phyloP scores from a whole-genome alignment of 768 basidiomycete species.

The Punctularia strigosozonata region DNA sequence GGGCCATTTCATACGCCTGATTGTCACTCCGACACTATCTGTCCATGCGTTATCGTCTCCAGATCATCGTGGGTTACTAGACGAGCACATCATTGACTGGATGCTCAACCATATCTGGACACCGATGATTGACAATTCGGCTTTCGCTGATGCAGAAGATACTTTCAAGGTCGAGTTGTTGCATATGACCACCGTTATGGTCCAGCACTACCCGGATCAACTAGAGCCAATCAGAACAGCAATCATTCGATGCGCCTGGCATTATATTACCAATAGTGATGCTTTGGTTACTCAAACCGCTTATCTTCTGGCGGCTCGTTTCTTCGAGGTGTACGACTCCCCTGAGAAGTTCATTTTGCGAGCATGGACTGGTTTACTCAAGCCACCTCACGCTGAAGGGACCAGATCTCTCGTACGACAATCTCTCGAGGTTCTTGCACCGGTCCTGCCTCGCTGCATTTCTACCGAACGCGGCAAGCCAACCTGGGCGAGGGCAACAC shows the following conservation, averaged over 20 bases:
- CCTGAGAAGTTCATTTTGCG: constrained; percentile 86
- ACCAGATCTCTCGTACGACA: constrained; percentile 66
- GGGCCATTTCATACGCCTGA: constrained; percentile 63
- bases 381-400: constrained; percentile 71
- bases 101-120: constrained; percentile 75
- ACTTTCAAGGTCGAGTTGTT: constrained; percentile 84
- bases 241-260: constrained; percentile 89
- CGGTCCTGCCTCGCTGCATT: constrained; percentile 61
- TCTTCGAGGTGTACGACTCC: constrained; percentile 81
- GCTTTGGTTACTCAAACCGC: constrained; percentile 87
- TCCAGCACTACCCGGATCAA: constrained; percentile 74
- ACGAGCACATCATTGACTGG: constrained; percentile 55
- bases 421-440: constrained; percentile 78
- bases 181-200: constrained; percentile 78
- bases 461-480: constrained; percentile 42
- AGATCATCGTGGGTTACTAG: constrained; percentile 51
- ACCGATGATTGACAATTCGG: constrained; percentile 46
- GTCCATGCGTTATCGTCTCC: constrained; percentile 52
- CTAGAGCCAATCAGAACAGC: constrained; percentile 70
- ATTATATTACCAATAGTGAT: constrained; percentile 77
- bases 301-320: constrained; percentile 81
- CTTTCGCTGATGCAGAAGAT: constrained; percentile 59
- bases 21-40: constrained; percentile 80
- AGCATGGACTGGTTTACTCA: constrained; percentile 84
- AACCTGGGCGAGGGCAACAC: constrained; percentile 79